phyloP scores from a whole-genome alignment of 108 stramenopile species.

The Discostella stelligeroides region DNA sequence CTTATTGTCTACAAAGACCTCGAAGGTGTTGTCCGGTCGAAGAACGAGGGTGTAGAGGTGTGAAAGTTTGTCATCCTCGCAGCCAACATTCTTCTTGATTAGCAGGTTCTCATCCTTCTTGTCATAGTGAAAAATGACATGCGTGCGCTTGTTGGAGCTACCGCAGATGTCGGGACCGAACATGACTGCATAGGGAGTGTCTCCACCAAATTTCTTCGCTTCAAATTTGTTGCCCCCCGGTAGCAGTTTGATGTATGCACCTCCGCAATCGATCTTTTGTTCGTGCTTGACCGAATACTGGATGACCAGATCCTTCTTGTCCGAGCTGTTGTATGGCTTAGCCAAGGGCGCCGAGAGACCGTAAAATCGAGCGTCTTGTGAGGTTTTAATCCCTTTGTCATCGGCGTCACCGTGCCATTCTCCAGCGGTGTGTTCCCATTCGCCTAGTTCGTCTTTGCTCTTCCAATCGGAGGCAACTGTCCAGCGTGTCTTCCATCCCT shows the following conservation, averaged over 20 bases:
- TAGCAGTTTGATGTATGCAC: constrained; percentile 99
- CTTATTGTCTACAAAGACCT: constrained; percentile 97
- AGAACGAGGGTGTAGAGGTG: constrained; percentile 98
- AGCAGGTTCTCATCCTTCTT: constrained; percentile 93
- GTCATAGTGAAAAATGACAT: constrained; percentile 97
- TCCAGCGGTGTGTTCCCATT: constrained; percentile 95
- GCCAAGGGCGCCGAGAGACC: constrained; percentile 89
- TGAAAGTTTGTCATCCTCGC: constrained; percentile 88
- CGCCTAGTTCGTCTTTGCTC: constrained; percentile 86
- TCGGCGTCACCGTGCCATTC: constrained; percentile 85
- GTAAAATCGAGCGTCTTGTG: constrained; percentile 94
- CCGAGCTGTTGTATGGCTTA: constrained; percentile 82
- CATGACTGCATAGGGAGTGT: constrained; percentile 98
- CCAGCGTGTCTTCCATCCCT: constrained; percentile 91
- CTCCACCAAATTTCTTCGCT: constrained; percentile 92
- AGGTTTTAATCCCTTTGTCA: constrained; percentile 96
- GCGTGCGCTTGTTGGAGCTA: constrained; percentile 88
- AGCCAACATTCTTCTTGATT: constrained; percentile 91
- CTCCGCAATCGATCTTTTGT: constrained; percentile 97
- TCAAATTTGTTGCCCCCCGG: constrained; percentile 79
- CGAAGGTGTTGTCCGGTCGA: constrained; percentile 95
- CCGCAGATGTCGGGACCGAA: constrained; percentile 99
- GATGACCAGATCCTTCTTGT: constrained; percentile 92
- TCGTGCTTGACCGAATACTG: constrained; percentile 98
- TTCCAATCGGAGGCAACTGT: constrained; percentile 94